Evolutionary conservation across 352 stramenopile species (phyloP), one percentile per base, ranked within the genome.

Genomic region (Phytopythium litorale): DNA sequence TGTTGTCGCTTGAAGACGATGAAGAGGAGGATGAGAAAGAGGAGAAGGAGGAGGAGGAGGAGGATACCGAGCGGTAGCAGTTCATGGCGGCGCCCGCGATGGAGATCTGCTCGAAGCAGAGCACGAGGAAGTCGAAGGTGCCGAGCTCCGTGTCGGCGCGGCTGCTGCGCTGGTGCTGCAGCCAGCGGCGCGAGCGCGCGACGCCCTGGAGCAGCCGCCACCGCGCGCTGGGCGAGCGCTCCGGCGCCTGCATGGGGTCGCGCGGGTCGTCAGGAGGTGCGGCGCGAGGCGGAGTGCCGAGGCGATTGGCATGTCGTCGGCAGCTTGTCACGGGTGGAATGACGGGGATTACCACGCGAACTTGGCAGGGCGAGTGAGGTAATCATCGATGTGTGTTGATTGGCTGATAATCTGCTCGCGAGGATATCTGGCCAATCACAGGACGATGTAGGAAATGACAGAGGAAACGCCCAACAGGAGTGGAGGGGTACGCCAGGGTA

Each of bases 31-130:
- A 45, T 8, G 53, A 37, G 35, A 35, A 32, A 28, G 25, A 28
- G 25, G 25, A 12, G 1, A 35, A 54, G 11, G 42, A 12, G 1
- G 53, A 54, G 11, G 42, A 13, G 12, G 45, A 45, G 19, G 53
- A 37, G 35, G 53, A 32, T n/a, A 42, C 21, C 35, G 60, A 67
- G 42, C 69, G 64, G 58, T 72, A 75, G 62, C 68, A 75, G 38
- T 75, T 75, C 37, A 75, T 56, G 58, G 67, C 68, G 4, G 68
- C 68, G n/a, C 68, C 68, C 35, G 65, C 68, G 48, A 75, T 65
- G 12, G 60, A 53, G 28, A 75, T 64, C 49, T 75, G 68, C 62
- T 75, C 65, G 46, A 75, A 72, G 35, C 64, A 72, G 28, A 75
- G 56, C 45, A 75, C 68, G 19, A 72, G 65, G 51, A 75, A 75